These are phyloP conservation scores for Saururus chinensis DNA, from an alignment of 164 flowering plant species.

Conservation along the genomic window DNA sequence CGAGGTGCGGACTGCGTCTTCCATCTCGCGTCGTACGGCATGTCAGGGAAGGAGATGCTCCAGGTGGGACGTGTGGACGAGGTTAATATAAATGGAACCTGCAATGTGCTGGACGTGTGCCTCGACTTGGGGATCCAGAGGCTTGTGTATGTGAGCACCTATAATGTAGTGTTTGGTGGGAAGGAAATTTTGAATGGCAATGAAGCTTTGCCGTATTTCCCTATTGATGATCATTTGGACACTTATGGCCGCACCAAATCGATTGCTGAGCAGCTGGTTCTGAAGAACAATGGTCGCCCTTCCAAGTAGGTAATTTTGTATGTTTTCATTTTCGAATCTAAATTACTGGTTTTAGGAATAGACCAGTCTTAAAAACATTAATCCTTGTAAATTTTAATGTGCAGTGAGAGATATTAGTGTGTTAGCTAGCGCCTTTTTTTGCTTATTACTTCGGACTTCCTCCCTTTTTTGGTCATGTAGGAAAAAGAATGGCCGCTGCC, in stretches of 20 bases:
- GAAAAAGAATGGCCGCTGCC: slow-evolving; percentile 38
- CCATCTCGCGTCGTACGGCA: slow-evolving; percentile 88
- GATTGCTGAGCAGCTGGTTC: slow-evolving; percentile 82
- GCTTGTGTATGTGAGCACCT: slow-evolving; percentile 85
- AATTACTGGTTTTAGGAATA: not conserved
- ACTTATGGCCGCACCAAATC: slow-evolving; percentile 78
- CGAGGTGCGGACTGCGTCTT: slow-evolving; percentile 85
- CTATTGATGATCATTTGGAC: slow-evolving; percentile 70
- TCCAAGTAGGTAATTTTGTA: slow-evolving; percentile 44
- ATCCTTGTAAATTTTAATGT: not conserved
- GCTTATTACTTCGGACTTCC: too few species aligned
- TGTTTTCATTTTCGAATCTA: not conserved
- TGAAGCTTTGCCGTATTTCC: slow-evolving; percentile 67
- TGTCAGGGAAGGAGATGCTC: slow-evolving; percentile 98
- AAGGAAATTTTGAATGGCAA: slow-evolving; percentile 76
- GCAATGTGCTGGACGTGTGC: slow-evolving; percentile 69
- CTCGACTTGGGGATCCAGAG: slow-evolving; percentile 51
- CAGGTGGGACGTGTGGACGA: slow-evolving; percentile 71
- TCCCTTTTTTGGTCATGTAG: slow-evolving; percentile 20
- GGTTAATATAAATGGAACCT: slow-evolving; percentile 81
- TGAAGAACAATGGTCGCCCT: slow-evolving; percentile 76
- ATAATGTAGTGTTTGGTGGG: slow-evolving; percentile 85
- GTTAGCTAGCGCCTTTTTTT: not conserved
- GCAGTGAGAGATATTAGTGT: not conserved
- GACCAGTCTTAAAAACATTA: not conserved